phyloP scores from a whole-genome alignment of 208 protist genomes.

The Polymyxa betae region DNA sequence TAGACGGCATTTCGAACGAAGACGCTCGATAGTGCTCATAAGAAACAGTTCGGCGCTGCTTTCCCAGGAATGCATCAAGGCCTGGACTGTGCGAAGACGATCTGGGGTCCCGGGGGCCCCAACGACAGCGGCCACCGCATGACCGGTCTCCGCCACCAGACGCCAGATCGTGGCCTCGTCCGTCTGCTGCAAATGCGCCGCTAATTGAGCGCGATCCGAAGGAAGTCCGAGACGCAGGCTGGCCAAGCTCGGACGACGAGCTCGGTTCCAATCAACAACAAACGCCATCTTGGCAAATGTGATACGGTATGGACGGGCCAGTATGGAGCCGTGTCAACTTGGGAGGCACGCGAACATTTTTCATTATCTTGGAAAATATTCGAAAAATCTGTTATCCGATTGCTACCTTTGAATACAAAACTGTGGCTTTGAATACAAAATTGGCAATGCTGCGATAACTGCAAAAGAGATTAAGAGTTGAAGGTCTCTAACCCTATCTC shows the following conservation, averaged over 20 bases:
- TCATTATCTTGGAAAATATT: too few species aligned
- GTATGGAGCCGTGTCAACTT: too few species aligned
- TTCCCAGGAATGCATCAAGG: conserved; percentile 30
- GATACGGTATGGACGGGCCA: too few species aligned
- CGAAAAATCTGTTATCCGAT: too few species aligned
- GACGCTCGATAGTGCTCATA: conserved; percentile 44
- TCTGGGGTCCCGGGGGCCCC: background rate
- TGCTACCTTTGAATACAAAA: too few species aligned
- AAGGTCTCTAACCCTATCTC: too few species aligned
- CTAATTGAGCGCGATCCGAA: background rate
- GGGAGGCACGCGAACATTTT: too few species aligned
- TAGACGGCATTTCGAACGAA: conserved; percentile 18
- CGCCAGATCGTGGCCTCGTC: background rate
- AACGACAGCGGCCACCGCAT: conserved; percentile 14
- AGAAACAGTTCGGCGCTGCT: background rate
- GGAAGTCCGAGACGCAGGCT: conserved; percentile 19
- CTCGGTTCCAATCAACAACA: conserved; percentile 26
- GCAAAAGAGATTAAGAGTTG: too few species aligned
- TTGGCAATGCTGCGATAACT: too few species aligned
- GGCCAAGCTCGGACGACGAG: background rate
- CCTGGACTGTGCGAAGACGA: background rate
- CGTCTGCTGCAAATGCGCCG: conserved; percentile 27
- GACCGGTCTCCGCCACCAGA: background rate
- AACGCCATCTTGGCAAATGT: too few species aligned
- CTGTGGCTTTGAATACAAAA: too few species aligned